Conservation (phyloP, 2,329 filamentous ascomycete species). For the Paracamarosporium sp. region DNA sequence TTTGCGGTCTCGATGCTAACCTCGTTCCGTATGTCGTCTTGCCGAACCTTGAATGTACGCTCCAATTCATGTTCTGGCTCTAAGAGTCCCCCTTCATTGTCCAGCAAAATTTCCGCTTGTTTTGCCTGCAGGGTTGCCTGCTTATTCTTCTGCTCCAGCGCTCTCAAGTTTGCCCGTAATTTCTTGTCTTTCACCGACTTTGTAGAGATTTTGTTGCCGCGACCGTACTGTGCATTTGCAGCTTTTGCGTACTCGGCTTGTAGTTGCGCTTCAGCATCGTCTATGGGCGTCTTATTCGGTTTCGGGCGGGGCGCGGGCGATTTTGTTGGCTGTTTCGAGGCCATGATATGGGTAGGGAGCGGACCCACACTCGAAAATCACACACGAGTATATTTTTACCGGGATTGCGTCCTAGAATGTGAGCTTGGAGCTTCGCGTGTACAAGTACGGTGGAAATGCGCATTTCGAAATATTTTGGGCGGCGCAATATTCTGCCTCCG, state of each 20-base stretch:
- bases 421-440: background rate
- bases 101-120: conserved; percentile 92
- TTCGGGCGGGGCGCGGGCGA: conserved; percentile 28
- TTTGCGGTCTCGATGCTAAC: conserved; percentile 85
- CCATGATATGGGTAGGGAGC: conserved; percentile 19
- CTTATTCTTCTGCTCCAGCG: conserved; percentile 82
- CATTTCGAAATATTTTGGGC: conserved; percentile 7
- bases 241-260: conserved; percentile 41
- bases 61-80: conserved; percentile 90
- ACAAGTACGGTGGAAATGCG: background rate
- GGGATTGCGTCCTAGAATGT: background rate
- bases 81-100: conserved; percentile 84
- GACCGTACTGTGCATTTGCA: conserved; percentile 80
- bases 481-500: conserved; percentile 14
- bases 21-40: conserved; percentile 79
- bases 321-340: conserved; percentile 26
- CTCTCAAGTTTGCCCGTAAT: conserved; percentile 78
- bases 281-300: conserved; percentile 25
- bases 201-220: conserved; percentile 76
- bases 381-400: background rate
- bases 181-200: conserved; percentile 88
- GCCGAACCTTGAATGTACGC: conserved; percentile 88
- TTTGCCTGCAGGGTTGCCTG: conserved; percentile 83
- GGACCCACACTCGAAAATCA: background rate
- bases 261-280: conserved; percentile 38